Evolutionary conservation across 495 filamentous ascomycete genomes (phyloP).

Genomic region (Pyrenula aspistea): DNA sequence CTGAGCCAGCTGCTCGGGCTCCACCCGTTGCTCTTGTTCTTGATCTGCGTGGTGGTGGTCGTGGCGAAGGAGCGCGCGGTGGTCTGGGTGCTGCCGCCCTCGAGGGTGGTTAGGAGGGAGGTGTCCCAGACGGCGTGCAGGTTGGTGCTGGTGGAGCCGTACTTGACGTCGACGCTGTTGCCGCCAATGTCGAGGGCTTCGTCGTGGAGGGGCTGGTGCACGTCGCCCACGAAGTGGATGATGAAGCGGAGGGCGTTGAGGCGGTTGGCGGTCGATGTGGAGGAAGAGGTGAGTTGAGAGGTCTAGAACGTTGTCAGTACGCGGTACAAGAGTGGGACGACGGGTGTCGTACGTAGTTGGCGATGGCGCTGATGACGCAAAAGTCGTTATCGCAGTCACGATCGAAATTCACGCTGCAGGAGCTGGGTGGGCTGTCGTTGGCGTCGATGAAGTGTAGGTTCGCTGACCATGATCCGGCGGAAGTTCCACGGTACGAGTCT

Average conservation of each 20-base stretch:
- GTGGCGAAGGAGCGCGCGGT: constrained; percentile 22
- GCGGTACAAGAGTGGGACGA: constrained; percentile 3
- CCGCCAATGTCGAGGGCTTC: constrained; percentile 45
- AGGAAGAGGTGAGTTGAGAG: constrained; percentile 13
- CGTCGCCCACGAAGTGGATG: constrained; percentile 51
- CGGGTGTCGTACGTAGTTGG: constrained; percentile 37
- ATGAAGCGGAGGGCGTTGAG: constrained; percentile 36
- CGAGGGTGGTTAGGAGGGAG: constrained; percentile 43
- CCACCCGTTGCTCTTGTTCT: constrained; percentile 32
- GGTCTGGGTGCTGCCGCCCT: constrained; percentile 24
- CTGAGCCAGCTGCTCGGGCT: constrained; percentile 33
- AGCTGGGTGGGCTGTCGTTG: constrained; percentile 42
- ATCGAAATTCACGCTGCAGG: constrained; percentile 41
- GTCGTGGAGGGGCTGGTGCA: constrained; percentile 52
- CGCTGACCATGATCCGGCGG: constrained; percentile 38
- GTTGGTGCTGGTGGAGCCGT: constrained; percentile 39
- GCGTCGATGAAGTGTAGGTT: constrained; percentile 55
- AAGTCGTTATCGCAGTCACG: constrained; percentile 46
- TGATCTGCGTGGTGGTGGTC: constrained; percentile 26
- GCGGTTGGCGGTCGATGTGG: constrained; percentile 11
- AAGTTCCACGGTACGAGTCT: constrained; percentile 43
- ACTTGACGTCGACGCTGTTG: constrained; percentile 47
- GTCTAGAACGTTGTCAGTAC: constrained; percentile 14
- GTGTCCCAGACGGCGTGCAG: constrained; percentile 56
- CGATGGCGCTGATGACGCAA: constrained; percentile 49